Evolutionary conservation across 2,329 filamentous ascomycete genomes (phyloP), one percentile per base, ranked within the genome.

Genomic region (Acephala macrosclerotiorum): DNA sequence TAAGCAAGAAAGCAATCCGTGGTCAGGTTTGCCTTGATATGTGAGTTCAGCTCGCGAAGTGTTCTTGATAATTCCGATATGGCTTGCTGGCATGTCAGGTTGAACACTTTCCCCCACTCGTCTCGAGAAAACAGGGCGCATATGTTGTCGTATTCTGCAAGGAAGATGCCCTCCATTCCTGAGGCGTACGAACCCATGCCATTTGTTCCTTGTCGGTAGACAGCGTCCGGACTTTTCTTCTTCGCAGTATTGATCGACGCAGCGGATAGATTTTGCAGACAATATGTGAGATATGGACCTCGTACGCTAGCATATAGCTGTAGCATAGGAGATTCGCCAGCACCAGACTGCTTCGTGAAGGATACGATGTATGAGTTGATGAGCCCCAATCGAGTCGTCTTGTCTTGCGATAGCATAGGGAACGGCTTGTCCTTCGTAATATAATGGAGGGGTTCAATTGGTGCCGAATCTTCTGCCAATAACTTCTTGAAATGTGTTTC

Each of bases 1-100:
- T 97, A 99, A 8, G 94, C 94, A 58, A 99, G 85, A 77, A 93
- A 98, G 79, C 95, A 98, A 77, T 99, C 96, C 0, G 93, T 97
- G 71, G 89, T 87, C 45, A 97, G 81, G 75, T 97, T 94, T 47
- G 86, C 82, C 76, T 94, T 94, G 78, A 98, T 94, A 75, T 97
- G 94, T 58, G 87, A 85, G 77, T 98, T 97, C 36, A 99, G 84
- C 74, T 98, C 95, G 33, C 92, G 88, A 61, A 98, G 79, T 0
- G 96, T 97, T 72, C 93, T 89, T 6, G 91, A 89, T 72, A 98
- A 91, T 74, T 97, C 94, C 8, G 89, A 85, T 66, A 99, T 83
- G 14, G 94, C 87, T 38, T 87, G 83, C 73, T 93, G 90, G 76
- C 92, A 96, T 1, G 94, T 94, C 18, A 89, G 84, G 72, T 91